Percentiles rank a stretch among this genome's conserved stretches.
These are phyloP conservation scores for Botryotinia calthae DNA, from an alignment of 2,329 filamentous ascomycete genomes.

Conservation along the genomic window DNA sequence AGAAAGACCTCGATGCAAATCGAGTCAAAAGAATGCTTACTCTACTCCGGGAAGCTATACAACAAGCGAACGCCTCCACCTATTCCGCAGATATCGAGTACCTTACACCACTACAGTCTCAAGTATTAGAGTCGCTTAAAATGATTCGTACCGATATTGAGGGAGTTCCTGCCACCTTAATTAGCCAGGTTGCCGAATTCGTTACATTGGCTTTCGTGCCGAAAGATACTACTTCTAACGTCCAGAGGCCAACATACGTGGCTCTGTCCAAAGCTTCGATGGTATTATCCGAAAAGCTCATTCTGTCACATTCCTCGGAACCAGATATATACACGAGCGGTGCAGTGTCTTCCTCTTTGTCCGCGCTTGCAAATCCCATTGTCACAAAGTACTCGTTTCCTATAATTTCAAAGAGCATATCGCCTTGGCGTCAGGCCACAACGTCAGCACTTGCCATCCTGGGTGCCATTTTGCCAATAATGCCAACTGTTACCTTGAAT, in stretches of 20 bases:
- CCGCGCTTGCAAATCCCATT: slow-evolving; percentile 68
- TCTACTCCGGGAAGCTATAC: slow-evolving; percentile 68
- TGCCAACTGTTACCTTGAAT: slow-evolving; percentile 50
- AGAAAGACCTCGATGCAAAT: slow-evolving; percentile 58
- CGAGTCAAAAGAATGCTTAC: slow-evolving; percentile 66
- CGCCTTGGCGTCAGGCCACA: slow-evolving; percentile 80
- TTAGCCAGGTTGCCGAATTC: slow-evolving; percentile 68
- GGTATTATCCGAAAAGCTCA: slow-evolving; percentile 61
- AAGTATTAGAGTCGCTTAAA: slow-evolving; percentile 65
- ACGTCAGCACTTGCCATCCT: slow-evolving; percentile 67
- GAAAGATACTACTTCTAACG: slow-evolving; percentile 37
- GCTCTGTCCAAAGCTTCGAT: slow-evolving; percentile 85
- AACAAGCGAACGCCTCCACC: slow-evolving; percentile 63
- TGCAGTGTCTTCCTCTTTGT: slow-evolving; percentile 63
- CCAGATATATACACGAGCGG: slow-evolving; percentile 68
- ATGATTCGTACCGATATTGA: slow-evolving; percentile 64
- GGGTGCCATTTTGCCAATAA: slow-evolving; percentile 59
- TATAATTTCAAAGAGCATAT: slow-evolving; percentile 65
- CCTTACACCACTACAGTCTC: slow-evolving; percentile 68
- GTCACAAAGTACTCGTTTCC: slow-evolving; percentile 77
- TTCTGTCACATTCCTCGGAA: slow-evolving; percentile 58
- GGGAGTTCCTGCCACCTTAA: slow-evolving; percentile 65
- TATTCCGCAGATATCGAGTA: slow-evolving; percentile 73
- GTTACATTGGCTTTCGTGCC: slow-evolving; percentile 63
- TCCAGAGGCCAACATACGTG: slow-evolving; percentile 72